phyloP scores from a whole-genome alignment of 2,329 filamentous ascomycete genomes.

The Dothiorella sarmentorum region DNA sequence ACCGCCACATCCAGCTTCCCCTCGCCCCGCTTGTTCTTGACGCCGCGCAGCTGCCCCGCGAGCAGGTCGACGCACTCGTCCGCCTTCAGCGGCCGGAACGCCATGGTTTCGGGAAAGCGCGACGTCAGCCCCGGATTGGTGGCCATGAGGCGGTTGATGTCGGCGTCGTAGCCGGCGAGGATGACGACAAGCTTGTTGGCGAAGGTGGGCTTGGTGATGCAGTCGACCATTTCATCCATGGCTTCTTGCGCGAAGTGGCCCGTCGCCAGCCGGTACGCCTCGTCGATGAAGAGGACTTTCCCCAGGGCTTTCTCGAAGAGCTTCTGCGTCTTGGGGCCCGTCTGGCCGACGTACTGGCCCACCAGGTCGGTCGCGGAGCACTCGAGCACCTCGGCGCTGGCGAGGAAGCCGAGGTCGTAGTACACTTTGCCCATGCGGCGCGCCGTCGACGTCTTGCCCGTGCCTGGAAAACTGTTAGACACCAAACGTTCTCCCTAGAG shows the following conservation, averaged over 20 bases:
- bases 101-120: slow-evolving; percentile 60
- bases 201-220: slow-evolving; percentile 56
- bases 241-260: slow-evolving; percentile 57
- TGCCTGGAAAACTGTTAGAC: too few species aligned
- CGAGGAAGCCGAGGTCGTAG: slow-evolving; percentile 69
- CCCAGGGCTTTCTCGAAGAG: slow-evolving; percentile 62
- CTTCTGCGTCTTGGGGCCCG: slow-evolving; percentile 62
- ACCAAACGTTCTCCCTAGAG: too few species aligned
- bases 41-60: slow-evolving; percentile 32
- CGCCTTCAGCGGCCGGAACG: slow-evolving; percentile 47
- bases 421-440: slow-evolving; percentile 72
- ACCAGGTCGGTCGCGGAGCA: slow-evolving; percentile 67
- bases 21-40: slow-evolving; percentile 33
- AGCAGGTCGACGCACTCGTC: slow-evolving; percentile 39
- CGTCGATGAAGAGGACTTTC: slow-evolving; percentile 67
- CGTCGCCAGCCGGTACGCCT: slow-evolving; percentile 63
- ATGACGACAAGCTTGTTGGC: slow-evolving; percentile 62
- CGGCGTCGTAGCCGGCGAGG: slow-evolving; percentile 63
- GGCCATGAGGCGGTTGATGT: slow-evolving; percentile 62
- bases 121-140: slow-evolving; percentile 62
- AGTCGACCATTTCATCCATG: slow-evolving; percentile 52
- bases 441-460: slow-evolving; percentile 71
- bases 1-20: slow-evolving; percentile 29
- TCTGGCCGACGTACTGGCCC: slow-evolving; percentile 66
- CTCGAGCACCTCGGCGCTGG: slow-evolving; percentile 58